Evolutionary conservation across 257 asterid species (phyloP).

Genomic region (Fraxinus excelsior): DNA sequence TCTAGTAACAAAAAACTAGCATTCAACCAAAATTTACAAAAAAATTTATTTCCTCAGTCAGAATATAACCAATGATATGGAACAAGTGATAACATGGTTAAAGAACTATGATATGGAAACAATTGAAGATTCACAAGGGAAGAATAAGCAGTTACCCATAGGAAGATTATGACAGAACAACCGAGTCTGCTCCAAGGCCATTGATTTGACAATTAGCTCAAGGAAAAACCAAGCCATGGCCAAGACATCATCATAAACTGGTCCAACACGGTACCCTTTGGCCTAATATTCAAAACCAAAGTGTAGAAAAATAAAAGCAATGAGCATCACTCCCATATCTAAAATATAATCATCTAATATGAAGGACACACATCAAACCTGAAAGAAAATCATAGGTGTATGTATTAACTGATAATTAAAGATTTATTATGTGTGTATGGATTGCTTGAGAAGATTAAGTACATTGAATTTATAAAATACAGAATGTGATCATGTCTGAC

Average conservation of each 20-base stretch:
- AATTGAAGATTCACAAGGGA: constrained; percentile 20
- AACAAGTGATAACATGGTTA: constrained; percentile 8
- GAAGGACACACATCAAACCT: constrained; percentile 9
- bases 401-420: not conserved
- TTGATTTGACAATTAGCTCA: constrained; percentile 93
- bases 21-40: not conserved
- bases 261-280: constrained; percentile 99
- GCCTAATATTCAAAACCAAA: constrained; percentile 58
- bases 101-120: constrained; percentile 14
- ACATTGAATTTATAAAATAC: constrained; percentile 2
- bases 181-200: constrained; percentile 97
- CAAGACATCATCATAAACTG: constrained; percentile 98
- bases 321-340: constrained; percentile 18
- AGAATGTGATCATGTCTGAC: not conserved
- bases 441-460: constrained; percentile 2
- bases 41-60: not conserved
- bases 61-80: constrained; percentile 10
- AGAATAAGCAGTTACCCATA: constrained; percentile 55
- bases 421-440: constrained; percentile 10
- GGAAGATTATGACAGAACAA: constrained; percentile 85
- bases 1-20: not conserved
- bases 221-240: constrained; percentile 99
- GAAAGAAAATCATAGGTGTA: not conserved
- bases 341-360: constrained; percentile 23
- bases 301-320: constrained; percentile 20